Conservation (phyloP, 768 basidiomycete genomes). For the Panellus pusillus region DNA sequence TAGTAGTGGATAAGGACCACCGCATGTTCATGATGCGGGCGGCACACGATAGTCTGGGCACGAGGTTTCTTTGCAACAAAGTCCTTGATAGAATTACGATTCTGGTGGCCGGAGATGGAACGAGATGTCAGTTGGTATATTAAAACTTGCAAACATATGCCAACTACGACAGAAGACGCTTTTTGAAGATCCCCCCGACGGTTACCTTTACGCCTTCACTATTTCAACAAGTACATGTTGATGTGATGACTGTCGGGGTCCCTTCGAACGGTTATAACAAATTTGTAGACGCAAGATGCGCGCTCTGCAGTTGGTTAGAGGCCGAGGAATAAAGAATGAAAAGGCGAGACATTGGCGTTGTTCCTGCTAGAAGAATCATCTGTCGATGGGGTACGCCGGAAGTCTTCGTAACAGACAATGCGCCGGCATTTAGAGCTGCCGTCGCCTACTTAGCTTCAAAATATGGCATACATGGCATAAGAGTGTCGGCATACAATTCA, state of each 20-base stretch:
- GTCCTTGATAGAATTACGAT: too few relatives aligned
- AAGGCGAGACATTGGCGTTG: constrained; percentile 15
- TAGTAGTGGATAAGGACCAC: too few relatives aligned
- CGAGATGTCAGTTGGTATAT: constrained; percentile 31
- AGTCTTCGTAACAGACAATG: constrained; percentile 37
- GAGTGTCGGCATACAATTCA: constrained; percentile 43
- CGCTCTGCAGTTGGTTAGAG: too few relatives aligned
- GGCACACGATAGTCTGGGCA: too few relatives aligned
- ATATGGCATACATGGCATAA: constrained; percentile 40
- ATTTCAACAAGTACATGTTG: constrained; percentile 29
- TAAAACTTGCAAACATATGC: constrained; percentile 33
- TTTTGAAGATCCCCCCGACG: too few relatives aligned
- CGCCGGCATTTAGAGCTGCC: constrained; percentile 26
- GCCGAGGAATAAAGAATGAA: too few relatives aligned
- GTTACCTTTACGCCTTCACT: constrained; percentile 31
- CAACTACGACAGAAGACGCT: too few relatives aligned
- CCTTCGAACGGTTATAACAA: too few relatives aligned
- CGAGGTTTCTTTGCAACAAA: too few relatives aligned
- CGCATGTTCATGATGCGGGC: too few relatives aligned
- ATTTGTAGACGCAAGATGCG: too few relatives aligned
- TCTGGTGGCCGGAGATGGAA: too few relatives aligned
- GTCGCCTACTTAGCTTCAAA: constrained; percentile 16
- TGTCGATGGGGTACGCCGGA: constrained; percentile 35
- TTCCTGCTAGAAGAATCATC: constrained; percentile 30
- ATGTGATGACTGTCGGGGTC: constrained; percentile 33